Base-by-base conservation (phyloP, 2,329 filamentous ascomycete genomes). In the Diaporthe destruens region DNA sequence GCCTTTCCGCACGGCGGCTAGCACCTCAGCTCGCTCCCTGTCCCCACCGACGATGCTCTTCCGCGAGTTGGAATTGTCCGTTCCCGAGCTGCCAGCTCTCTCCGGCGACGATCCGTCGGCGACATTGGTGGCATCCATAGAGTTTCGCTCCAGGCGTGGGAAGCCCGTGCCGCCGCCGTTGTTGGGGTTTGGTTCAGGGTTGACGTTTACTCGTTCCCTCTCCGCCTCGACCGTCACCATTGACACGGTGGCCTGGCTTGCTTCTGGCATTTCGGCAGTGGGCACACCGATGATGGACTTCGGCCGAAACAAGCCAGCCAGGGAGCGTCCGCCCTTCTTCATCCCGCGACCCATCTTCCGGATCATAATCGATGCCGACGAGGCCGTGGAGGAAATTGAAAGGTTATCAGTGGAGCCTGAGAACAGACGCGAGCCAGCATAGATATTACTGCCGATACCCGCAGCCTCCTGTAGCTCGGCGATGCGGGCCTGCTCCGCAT, bases 271-370 rank as follows among this genome's bases (percentile, higher is more conserved):
- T 77, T 98, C 95, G 4, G 92, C 90, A 42, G 91, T 87, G 23
- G 94, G 90, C 25, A 92, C 90, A 42, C 94, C 95, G 77, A 96
- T 89, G 20, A 97, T 87, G 1, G 96, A 98, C 82, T 98, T 99
- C 0, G 96, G 96, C 75, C 96, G 89, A 85, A 99, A 99, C 9
- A 99, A 87, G 34, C 96, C 96, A 76, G 97, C 97, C 69, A 99
- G 89, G 32, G 95, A 98, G 61, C 95, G 90, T 23, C 93, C 93
- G 67, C 94, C 92, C 83, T 96, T 97, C 88, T 98, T 98, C 91
- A 98, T 93, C n/a, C 96, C 95, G 76, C 95, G 94, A 71, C 96
- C 96, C 96, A 99, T 99, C 85, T 99, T 99, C 69, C 96, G 91
- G 76, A 99, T 93, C 94, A 97, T 97, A 77, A 97, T 91, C 39